A percentile compares a stretch with the other conserved stretches of the same genome.
phyloP scores from a whole-genome alignment of 2,329 filamentous ascomycete genomes.

The Phyllosticta citrichinensis region DNA sequence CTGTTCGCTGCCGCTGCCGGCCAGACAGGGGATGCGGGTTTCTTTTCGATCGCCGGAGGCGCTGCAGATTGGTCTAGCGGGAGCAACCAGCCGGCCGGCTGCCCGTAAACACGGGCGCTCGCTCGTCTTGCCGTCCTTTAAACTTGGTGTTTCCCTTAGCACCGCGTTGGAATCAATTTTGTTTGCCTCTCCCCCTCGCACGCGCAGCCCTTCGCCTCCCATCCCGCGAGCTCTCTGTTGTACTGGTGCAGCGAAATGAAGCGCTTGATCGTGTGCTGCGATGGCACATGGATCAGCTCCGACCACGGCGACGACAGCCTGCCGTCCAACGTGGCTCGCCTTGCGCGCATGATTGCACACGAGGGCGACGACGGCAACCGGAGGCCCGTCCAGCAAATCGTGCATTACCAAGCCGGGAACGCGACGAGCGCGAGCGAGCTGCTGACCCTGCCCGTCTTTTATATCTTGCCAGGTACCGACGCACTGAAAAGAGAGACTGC shows the following conservation, averaged over 20 bases:
- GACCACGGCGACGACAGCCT: conserved; percentile 16
- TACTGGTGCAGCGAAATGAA: conserved; percentile 11
- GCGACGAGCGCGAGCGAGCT: conserved; percentile 21
- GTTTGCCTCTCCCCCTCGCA: neutral
- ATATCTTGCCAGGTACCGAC: neutral
- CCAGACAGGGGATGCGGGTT: neutral
- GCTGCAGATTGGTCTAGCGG: neutral
- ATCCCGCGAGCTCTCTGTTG: too few species aligned
- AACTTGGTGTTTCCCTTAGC: neutral
- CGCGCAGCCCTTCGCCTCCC: too few species aligned
- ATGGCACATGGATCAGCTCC: conserved; percentile 23
- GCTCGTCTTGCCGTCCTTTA: neutral
- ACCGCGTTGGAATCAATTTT: neutral
- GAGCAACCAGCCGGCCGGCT: neutral
- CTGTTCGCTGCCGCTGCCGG: neutral
- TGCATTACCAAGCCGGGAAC: conserved; percentile 42
- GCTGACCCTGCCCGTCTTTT: neutral
- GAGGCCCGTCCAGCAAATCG: conserved; percentile 32
- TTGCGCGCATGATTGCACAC: conserved; percentile 40
- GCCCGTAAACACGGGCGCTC: neutral
- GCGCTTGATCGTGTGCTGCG: conserved; percentile 23
- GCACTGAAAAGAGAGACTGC: neutral
- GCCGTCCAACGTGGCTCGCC: conserved; percentile 41
- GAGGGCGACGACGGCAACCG: conserved; percentile 35
- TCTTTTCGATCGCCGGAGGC: neutral